phyloP scores from a whole-genome alignment of 345 rosid genomes.

The Hevea brasiliensis region DNA sequence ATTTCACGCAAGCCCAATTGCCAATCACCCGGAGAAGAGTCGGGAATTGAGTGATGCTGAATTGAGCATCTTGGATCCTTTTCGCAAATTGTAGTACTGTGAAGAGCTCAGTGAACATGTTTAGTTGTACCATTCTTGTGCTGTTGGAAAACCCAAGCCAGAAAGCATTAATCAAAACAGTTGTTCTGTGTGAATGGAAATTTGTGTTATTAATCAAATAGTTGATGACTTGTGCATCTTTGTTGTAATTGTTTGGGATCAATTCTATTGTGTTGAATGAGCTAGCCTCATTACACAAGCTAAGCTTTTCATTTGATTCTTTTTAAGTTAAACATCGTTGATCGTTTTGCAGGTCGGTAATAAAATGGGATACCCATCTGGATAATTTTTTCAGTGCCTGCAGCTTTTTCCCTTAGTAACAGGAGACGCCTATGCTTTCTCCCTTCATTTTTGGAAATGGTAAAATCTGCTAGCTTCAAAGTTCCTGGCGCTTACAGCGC shows the following conservation, averaged over 20 bases:
- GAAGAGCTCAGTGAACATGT: conserved; percentile 24
- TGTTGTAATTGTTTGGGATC: background rate
- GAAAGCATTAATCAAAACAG: conserved; percentile 18
- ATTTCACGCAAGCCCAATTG: conserved; percentile 3
- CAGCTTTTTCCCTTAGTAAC: background rate
- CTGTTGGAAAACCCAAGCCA: conserved; percentile 23
- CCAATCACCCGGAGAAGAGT: conserved; percentile 17
- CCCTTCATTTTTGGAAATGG: too few species aligned
- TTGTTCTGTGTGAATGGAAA: conserved; percentile 18
- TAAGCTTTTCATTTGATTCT: background rate
- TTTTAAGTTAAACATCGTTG: background rate
- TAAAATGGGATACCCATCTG: too few species aligned
- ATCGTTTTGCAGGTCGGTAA: too few species aligned
- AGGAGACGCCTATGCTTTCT: too few species aligned
- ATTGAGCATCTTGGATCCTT: conserved; percentile 7
- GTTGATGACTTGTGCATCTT: background rate
- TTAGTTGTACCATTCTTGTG: conserved; percentile 21
- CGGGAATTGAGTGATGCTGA: conserved; percentile 4
- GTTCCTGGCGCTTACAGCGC: too few species aligned
- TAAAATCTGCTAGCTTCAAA: too few species aligned
- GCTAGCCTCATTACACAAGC: background rate
- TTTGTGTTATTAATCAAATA: conserved; percentile 10
- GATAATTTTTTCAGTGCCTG: conserved; percentile 3
- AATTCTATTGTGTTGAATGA: background rate
- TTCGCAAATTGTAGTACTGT: conserved; percentile 34